Evolutionary conservation across 495 filamentous ascomycete genomes (phyloP), one percentile per base, ranked within the genome.

Genomic region (Xylaria scruposa): DNA sequence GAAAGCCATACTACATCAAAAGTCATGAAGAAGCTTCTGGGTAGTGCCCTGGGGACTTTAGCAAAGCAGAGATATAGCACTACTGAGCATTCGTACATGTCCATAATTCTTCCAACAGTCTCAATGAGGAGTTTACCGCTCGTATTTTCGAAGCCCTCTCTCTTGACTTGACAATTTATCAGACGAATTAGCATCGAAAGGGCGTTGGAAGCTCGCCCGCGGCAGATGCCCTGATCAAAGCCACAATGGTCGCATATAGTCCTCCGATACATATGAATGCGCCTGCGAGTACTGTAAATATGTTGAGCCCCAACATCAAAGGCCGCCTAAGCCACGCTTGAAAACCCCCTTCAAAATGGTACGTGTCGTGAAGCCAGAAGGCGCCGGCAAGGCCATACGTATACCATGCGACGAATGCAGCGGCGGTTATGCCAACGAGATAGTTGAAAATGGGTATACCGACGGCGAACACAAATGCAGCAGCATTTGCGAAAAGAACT

Each of bases 391-490:
- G 81, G 65, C 85, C 85, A 70, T 87, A 88, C 51, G 84, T 87
- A 72, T 87, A 88, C 81, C 86, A 88, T 31, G 81, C 82, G 63
- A 86, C 84, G 53, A 91, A 88, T 21, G 89, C 72, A 2, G 88
- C 85, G 2, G 87, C 85, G 29, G 79, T 71, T 38, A 83, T 78
- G 21, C 80, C 80, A 10, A 92, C 80, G 44, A 92, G 80, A 67
- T 87, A 84, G 72, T 88, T 90, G 82, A 92, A 92, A 26, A 88
- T 84, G 0, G 91, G 91, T 5, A 92, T 89, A 3, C 89, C 87
- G 21, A 88, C 83, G 1, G 90, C 88, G 72, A 93, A 88, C 67
- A 92, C 80, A 85, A 90, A 92, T 5, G 89, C 89, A 4, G 89
- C 72, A 4, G 84, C 70, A 87, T 90, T 92, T 12, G 91, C 81